Base-by-base conservation (phyloP, 805 yeast genomes). In the Candida caryicola region DNA sequence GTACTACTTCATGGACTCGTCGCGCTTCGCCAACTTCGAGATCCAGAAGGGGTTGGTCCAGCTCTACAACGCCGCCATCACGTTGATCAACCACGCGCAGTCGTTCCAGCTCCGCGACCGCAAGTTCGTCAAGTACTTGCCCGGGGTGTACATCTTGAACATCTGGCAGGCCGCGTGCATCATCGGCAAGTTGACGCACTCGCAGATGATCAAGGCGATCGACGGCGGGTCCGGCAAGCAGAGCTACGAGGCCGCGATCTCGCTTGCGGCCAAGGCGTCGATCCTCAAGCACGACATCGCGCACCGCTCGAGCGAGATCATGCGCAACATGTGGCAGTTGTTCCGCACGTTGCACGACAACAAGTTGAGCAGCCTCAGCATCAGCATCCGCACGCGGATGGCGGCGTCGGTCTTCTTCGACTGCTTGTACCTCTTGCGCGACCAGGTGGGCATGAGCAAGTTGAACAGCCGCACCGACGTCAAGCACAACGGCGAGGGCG, bases 101-200 rank as follows among this genome's bases (percentile, higher is more conserved):
- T 55, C 70, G 14, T 78, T 88, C 44, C 81, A 82, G 43, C 65
- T 71, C 16, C 66, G 74, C 19, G 79, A 83, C 52, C 73, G 75
- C 31, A 69, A 68, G 23, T 83, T 87, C 52, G 76, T 90, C 54
- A 77, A 74, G 50, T 87, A 84, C 52, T 71, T 91, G 32, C 98
- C 99, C 0, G 85, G 85, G 35, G 88, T 86, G 1, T 82, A 85
- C 55, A 77, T 89, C 2, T 69, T 88, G 44, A 80, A 83, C 33
- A 76, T 90, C 19, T 89, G 98, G 96, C 98, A 93, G 60, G 85
- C 96, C 1, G 80, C 95, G 2, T 84, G 89, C 50, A 79, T 91
- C 27, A 79, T 93, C 23, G 85, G 85, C 37, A 81, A 86, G 51
- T 67, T 91, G 33, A 74, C 79, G 6, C 90, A 89, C 55, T 87